Evolutionary conservation across 2,329 filamentous ascomycete genomes (phyloP).

Genomic region (Ciborinia camelliae): DNA sequence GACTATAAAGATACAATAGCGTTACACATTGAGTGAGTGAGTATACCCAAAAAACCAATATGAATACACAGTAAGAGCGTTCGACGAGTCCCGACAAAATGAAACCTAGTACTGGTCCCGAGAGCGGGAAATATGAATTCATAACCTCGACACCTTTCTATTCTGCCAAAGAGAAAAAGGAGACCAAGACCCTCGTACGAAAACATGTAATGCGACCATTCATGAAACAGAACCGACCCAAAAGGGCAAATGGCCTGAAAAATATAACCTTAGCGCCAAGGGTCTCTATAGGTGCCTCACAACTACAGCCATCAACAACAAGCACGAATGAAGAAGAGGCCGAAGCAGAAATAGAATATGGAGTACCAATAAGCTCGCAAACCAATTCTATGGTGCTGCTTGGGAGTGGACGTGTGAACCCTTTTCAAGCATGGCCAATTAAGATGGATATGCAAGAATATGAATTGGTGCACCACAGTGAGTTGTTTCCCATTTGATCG

Average conservation of each 20-base stretch:
- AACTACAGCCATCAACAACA: background rate
- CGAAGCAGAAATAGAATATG: background rate
- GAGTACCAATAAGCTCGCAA: background rate
- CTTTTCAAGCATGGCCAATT: slow-evolving; percentile 6
- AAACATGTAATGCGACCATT: slow-evolving; percentile 16
- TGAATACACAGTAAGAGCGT: background rate
- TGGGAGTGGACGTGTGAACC: background rate
- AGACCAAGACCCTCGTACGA: slow-evolving; percentile 3
- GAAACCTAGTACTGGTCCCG: background rate
- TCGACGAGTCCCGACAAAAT: background rate
- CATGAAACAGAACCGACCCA: slow-evolving; percentile 8
- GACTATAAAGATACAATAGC: background rate
- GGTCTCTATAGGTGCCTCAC: background rate
- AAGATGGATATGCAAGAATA: background rate
- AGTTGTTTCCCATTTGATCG: background rate
- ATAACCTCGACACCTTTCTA: background rate
- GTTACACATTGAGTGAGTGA: background rate
- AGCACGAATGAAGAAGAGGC: background rate
- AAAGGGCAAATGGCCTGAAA: slow-evolving; percentile 6
- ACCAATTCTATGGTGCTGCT: background rate
- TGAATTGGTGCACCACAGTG: slow-evolving; percentile 6
- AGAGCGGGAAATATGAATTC: slow-evolving; percentile 1
- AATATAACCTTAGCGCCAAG: background rate
- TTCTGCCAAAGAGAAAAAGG: slow-evolving; percentile 2
- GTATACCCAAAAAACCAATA: background rate